Evolutionary conservation across 441 rosid genomes (phyloP).

Genomic region (Euphorbia neoarborescens): DNA sequence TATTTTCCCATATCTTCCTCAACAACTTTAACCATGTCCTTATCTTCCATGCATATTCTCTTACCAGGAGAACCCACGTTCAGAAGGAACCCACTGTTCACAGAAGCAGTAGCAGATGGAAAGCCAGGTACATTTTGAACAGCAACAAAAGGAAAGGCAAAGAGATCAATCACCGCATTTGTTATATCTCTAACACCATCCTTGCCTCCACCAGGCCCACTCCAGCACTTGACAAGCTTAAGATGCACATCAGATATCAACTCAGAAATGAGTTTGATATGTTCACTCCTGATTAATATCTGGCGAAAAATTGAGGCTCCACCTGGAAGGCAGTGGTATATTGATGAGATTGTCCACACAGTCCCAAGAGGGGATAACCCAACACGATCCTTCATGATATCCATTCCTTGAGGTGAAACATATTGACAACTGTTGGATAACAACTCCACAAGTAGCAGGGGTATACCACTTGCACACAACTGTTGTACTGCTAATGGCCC

Average conservation of each 20-base stretch:
- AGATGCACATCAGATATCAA: conserved; percentile 69
- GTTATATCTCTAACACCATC: conserved; percentile 74
- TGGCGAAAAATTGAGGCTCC: conserved; percentile 71
- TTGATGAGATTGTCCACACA: conserved; percentile 74
- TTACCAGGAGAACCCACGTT: conserved; percentile 81
- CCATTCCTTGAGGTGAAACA: conserved; percentile 37
- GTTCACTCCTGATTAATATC: conserved; percentile 56
- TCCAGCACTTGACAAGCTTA: conserved; percentile 77
- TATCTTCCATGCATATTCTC: conserved; percentile 70
- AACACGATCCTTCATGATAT: conserved; percentile 31
- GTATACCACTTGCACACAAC: conserved; percentile 79
- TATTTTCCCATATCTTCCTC: conserved; percentile 91
- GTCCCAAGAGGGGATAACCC: conserved; percentile 84
- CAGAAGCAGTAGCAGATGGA: conserved; percentile 80
- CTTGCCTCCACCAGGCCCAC: conserved; percentile 88
- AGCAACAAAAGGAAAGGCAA: conserved; percentile 92
- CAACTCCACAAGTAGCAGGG: conserved; percentile 62
- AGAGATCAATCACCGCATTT: conserved; percentile 68
- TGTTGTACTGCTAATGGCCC: conserved; percentile 81
- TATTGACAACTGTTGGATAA: conserved; percentile 39
- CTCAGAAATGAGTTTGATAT: conserved; percentile 45
- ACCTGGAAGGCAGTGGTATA: conserved; percentile 76
- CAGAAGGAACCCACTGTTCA: conserved; percentile 87
- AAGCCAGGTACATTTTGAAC: conserved; percentile 68
- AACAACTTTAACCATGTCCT: conserved; percentile 60